Conservation (phyloP, 2,329 filamentous ascomycete genomes). For the Alternaria consortialis region DNA sequence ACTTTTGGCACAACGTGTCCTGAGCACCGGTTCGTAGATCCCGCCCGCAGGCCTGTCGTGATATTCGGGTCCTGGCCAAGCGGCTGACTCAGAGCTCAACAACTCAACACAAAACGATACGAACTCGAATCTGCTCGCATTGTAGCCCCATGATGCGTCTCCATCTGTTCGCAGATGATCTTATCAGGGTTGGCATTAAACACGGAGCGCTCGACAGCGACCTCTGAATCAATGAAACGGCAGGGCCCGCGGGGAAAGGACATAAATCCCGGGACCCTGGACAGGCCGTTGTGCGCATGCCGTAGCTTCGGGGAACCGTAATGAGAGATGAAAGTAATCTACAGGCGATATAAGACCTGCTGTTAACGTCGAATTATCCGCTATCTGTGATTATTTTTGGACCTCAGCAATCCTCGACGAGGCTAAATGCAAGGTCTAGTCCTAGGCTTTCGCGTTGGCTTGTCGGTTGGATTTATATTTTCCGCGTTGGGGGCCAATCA, state of each 20-base stretch:
- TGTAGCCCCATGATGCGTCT: background rate
- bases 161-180: slow-evolving; percentile 6
- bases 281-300: slow-evolving; percentile 33
- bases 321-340: slow-evolving; percentile 47
- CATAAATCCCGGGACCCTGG: slow-evolving; percentile 27
- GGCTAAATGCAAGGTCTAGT: slow-evolving; percentile 41
- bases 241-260: slow-evolving; percentile 29
- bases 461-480: slow-evolving; percentile 34
- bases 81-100: slow-evolving; percentile 20
- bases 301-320: slow-evolving; percentile 40
- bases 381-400: slow-evolving; percentile 44
- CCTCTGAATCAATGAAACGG: slow-evolving; percentile 25
- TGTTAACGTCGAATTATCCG: slow-evolving; percentile 49
- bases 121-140: slow-evolving; percentile 3
- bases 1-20: slow-evolving; percentile 49
- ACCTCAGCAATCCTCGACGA: slow-evolving; percentile 27
- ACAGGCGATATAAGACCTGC: slow-evolving; percentile 42
- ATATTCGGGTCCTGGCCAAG: slow-evolving; percentile 18
- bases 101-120: background rate
- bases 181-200: background rate
- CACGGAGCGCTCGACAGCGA: slow-evolving; percentile 9
- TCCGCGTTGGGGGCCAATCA: slow-evolving; percentile 32
- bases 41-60: slow-evolving; percentile 40
- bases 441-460: slow-evolving; percentile 32
- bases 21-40: slow-evolving; percentile 52